Evolutionary conservation across 371 early-diverging fungal species (phyloP).

Genomic region (Rhizopus microsporus): DNA sequence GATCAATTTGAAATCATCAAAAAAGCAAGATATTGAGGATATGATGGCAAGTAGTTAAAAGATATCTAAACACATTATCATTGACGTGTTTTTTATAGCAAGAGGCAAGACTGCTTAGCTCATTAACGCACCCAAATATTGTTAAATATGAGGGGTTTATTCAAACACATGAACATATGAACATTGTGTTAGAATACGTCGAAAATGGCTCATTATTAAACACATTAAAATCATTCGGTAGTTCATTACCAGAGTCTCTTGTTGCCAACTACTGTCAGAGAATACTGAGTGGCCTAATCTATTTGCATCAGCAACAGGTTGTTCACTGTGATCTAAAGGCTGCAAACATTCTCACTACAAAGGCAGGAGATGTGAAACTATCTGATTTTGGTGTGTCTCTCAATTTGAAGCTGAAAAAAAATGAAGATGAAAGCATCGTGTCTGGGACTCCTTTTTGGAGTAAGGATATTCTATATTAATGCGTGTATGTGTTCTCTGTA

Average conservation of each 20-base stretch:
- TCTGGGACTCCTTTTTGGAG: slow-evolving; percentile 97
- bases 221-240: slow-evolving; percentile 90
- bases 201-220: slow-evolving; percentile 93
- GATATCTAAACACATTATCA: neutral
- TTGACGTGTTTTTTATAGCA: slow-evolving; percentile 27
- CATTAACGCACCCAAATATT: slow-evolving; percentile 79
- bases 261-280: slow-evolving; percentile 88
- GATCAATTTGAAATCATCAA: slow-evolving; percentile 64
- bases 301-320: slow-evolving; percentile 86
- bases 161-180: slow-evolving; percentile 64
- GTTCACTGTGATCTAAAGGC: slow-evolving; percentile 98
- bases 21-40: slow-evolving; percentile 33
- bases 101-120: slow-evolving; percentile 73
- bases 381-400: slow-evolving; percentile 95
- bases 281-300: slow-evolving; percentile 86
- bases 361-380: slow-evolving; percentile 90
- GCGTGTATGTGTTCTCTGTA: neutral
- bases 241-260: slow-evolving; percentile 84
- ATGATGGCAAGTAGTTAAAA: slow-evolving; percentile 15
- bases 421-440: slow-evolving; percentile 60
- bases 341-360: slow-evolving; percentile 94
- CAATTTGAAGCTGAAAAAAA: slow-evolving; percentile 71
- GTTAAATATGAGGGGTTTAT: slow-evolving; percentile 89
- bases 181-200: slow-evolving; percentile 90
- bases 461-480: slow-evolving; percentile 30